Base-by-base conservation (phyloP, 805 yeast species). In the Clavispora fructus region DNA sequence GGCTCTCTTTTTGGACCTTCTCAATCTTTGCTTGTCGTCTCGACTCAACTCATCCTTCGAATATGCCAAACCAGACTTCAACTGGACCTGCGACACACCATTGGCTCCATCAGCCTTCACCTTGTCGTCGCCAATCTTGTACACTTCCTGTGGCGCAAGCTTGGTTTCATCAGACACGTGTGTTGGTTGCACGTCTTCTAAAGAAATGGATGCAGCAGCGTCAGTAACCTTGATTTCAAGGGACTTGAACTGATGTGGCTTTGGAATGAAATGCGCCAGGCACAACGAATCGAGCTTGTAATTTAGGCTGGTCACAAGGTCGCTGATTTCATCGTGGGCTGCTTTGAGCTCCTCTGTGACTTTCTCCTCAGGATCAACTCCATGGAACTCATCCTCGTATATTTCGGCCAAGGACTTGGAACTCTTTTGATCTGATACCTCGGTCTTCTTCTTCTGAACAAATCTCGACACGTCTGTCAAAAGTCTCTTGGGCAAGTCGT, bases 171-270 rank as follows among this genome's bases (percentile, higher is more conserved):
- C 70, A 1, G 94, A 80, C 69, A 87, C 74, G 32, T 90, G 83
- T 47, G 88, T 74, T 42, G 99, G 99, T 68, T 90, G 97, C 1
- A 97, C 94, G 60, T 94, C 98, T 68, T 92, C 99, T 96, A 92
- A 87, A 1, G 84, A 61, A 42, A 94, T 84, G 1, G 96, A 78
- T 6, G 96, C 83, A 46, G 91, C 85, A 33, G 56, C 59, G 46
- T 68, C 74, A 30, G 59, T 62, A 33, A 90, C 88, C 62, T 85
- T 88, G 60, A 94, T 83, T 47, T 87, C 90, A 51, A 92, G 69
- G 19, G 83, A 69, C 56, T 87, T 85, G 54, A 58, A 62, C 63
- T 87, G 83, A 33, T 87, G 81, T 14, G 96, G 96, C 65, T 85
- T 87, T 43, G 99, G 99, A 50, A 90, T 78, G 70, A 85, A 94